A percentile compares a stretch with the other conserved stretches of the same genome.
These are phyloP conservation scores for Aureobasidium sp. DNA, from an alignment of 2,329 filamentous ascomycete species.

Conservation along the genomic window DNA sequence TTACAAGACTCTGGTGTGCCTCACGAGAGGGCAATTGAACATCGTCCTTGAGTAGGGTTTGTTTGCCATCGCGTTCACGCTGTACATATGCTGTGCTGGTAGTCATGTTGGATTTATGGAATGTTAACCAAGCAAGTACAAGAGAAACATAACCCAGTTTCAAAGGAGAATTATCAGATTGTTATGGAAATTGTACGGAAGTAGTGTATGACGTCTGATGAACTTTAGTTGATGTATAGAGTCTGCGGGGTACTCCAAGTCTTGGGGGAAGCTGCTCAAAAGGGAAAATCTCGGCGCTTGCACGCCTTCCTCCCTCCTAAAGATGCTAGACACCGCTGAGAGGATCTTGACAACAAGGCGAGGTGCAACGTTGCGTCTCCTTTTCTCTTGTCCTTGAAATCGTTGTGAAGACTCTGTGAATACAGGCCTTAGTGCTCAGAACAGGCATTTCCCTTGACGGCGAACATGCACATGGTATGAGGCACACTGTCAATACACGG, in stretches of 20 bases:
- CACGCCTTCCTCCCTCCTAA: too few species aligned
- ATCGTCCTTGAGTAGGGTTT: not conserved
- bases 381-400: too few species aligned
- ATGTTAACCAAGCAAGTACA: not conserved
- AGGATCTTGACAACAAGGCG: too few species aligned
- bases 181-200: not conserved
- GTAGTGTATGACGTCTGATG: not conserved
- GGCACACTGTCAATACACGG: too few species aligned
- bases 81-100: not conserved
- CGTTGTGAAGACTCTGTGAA: too few species aligned
- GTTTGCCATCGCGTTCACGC: not conserved
- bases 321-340: too few species aligned
- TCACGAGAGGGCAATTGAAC: not conserved
- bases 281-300: too few species aligned
- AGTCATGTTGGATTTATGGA: not conserved
- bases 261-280: too few species aligned
- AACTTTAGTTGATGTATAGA: not conserved
- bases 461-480: too few species aligned
- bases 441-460: too few species aligned
- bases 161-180: not conserved
- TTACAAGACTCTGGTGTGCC: slow-evolving; percentile 35
- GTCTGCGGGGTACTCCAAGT: not conserved
- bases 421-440: too few species aligned
- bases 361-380: too few species aligned
- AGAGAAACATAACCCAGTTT: not conserved